These are phyloP conservation scores for Pythium periplocum DNA, from an alignment of 352 stramenopile species.

Conservation along the genomic window DNA sequence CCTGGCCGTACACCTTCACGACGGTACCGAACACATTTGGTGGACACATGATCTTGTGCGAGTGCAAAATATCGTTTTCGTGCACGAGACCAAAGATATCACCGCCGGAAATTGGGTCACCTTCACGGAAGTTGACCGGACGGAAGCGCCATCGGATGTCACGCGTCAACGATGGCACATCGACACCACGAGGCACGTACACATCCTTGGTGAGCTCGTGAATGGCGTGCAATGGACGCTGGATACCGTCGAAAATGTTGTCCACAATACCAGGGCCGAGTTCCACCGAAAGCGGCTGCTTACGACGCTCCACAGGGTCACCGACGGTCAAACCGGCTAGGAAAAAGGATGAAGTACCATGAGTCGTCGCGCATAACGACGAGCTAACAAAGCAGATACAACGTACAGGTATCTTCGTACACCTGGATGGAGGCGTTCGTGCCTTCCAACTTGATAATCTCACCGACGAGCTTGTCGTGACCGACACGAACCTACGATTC, in stretches of 20 bases:
- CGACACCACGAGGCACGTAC: conserved; percentile 97
- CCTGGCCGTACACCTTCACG: conserved; percentile 97
- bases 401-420: conserved; percentile 95
- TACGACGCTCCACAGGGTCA: conserved; percentile 96
- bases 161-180: conserved; percentile 92
- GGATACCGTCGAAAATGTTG: conserved; percentile 99
- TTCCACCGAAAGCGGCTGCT: conserved; percentile 97
- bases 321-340: conserved; percentile 95
- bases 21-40: conserved; percentile 98
- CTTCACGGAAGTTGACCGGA: conserved; percentile 91
- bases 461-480: conserved; percentile 98
- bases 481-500: conserved; percentile 95
- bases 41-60: conserved; percentile 99
- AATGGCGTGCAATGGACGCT: conserved; percentile 98
- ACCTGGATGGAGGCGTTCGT: conserved; percentile 99
- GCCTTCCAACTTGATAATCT: conserved; percentile 99
- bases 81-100: conserved; percentile 98
- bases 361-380: too few relatives aligned
- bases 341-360: not conserved
- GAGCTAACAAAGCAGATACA: too few relatives aligned
- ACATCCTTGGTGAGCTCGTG: conserved; percentile 91
- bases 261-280: conserved; percentile 99
- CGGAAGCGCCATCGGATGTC: conserved; percentile 95
- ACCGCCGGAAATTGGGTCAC: conserved; percentile 93
- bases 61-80: conserved; percentile 98